These are phyloP conservation scores for Xylaria castorea DNA, from an alignment of 495 filamentous ascomycete genomes.

Conservation along the genomic window DNA sequence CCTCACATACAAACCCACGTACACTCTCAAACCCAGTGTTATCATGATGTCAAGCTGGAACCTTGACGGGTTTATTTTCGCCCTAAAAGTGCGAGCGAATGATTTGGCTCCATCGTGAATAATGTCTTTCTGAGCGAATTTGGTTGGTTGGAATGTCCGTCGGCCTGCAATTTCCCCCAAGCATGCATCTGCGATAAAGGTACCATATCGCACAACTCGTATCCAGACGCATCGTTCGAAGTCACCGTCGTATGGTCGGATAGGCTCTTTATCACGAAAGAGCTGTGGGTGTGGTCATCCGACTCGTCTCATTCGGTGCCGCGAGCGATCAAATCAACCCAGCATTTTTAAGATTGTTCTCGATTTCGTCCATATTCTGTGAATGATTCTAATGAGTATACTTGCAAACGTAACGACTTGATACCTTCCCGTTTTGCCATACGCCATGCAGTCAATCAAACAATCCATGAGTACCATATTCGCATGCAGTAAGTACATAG, in stretches of 20 bases:
- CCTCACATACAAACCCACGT: constrained; percentile 3
- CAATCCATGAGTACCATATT: constrained; percentile 18
- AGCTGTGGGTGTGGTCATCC: not conserved
- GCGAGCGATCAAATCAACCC: constrained; percentile 47
- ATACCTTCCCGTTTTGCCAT: constrained; percentile 29
- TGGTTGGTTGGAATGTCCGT: constrained; percentile 22
- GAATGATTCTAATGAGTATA: constrained; percentile 40
- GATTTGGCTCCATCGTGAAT: not conserved
- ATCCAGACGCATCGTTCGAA: not conserved
- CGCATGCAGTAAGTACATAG: constrained; percentile 37
- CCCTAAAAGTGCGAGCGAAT: constrained; percentile 11
- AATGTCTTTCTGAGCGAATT: not conserved
- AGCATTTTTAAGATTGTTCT: constrained; percentile 44
- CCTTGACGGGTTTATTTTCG: not conserved
- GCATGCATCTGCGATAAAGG: constrained; percentile 6
- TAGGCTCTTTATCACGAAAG: not conserved
- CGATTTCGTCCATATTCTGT: constrained; percentile 46
- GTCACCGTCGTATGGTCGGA: not conserved
- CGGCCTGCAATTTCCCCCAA: constrained; percentile 5
- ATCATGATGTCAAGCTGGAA: constrained; percentile 21
- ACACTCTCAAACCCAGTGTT: not conserved
- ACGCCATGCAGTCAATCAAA: constrained; percentile 27
- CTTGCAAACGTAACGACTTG: constrained; percentile 34
- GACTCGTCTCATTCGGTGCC: constrained; percentile 10
- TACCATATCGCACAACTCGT: not conserved